These are phyloP conservation scores for Babjeviella inositovora DNA, from an alignment of 805 yeast species.

Conservation along the genomic window DNA sequence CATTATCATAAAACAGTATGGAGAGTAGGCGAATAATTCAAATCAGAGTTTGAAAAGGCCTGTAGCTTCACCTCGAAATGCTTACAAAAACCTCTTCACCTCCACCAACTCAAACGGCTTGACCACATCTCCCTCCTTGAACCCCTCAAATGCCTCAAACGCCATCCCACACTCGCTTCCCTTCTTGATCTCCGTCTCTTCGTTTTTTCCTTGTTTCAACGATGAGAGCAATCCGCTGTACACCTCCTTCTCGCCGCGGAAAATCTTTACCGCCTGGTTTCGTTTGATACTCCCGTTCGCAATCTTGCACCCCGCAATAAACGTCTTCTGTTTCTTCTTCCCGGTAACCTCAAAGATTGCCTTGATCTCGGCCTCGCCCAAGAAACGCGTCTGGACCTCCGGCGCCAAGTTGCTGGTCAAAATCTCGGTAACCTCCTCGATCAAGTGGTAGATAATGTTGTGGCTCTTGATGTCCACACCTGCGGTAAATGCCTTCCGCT, in stretches of 20 bases:
- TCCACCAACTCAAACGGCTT: conserved; percentile 56
- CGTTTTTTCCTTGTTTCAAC: conserved; percentile 71
- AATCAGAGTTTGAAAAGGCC: no score
- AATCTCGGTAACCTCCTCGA: conserved; percentile 65
- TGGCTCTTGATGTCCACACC: conserved; percentile 46
- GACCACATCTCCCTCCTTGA: conserved; percentile 61
- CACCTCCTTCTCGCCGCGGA: conserved; percentile 29
- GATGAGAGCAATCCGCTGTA: conserved; percentile 52
- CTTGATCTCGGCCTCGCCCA: conserved; percentile 54
- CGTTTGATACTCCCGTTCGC: conserved; percentile 49
- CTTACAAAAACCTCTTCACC: conserved; percentile 33
- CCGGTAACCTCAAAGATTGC: conserved; percentile 57
- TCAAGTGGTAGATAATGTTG: conserved; percentile 74
- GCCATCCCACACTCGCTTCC: conserved; percentile 87
- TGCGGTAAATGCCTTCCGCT: conserved; percentile 34
- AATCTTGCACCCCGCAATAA: conserved; percentile 84
- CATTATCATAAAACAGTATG: no score
- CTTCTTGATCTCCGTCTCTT: conserved; percentile 58
- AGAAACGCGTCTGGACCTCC: conserved; percentile 43
- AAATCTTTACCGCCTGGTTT: conserved; percentile 38
- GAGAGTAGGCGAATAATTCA: no score
- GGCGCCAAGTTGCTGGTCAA: conserved; percentile 50
- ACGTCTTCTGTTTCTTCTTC: conserved; percentile 29
- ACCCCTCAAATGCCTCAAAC: conserved; percentile 50
- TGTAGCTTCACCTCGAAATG: no score